A percentile compares a stretch with the other conserved stretches of the same genome.
Conservation (phyloP, 139 green algal genomes). For the Chlorella sp. region DNA sequence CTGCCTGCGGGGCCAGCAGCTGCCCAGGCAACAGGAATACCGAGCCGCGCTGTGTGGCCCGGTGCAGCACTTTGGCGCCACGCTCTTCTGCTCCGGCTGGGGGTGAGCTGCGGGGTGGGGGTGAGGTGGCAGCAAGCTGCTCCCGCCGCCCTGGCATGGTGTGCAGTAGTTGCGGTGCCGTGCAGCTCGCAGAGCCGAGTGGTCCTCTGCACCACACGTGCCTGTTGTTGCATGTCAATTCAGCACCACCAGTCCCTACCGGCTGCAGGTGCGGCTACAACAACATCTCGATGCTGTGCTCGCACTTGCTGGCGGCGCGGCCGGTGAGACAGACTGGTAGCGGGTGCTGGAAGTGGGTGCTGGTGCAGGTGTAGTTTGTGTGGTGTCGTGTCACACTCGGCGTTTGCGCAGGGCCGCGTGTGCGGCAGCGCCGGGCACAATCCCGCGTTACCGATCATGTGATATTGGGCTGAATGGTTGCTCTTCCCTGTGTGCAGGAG, state of each 20-base stretch:
- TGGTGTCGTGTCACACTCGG: no score
- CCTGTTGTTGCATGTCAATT: no score
- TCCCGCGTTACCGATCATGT: no score
- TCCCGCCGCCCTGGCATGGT: no score
- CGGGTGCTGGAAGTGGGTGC: background rate
- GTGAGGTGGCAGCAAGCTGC: background rate
- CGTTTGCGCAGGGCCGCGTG: no score
- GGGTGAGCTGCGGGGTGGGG: background rate
- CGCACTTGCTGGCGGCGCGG: constrained; percentile 52
- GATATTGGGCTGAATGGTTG: no score
- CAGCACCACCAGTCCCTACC: no score
- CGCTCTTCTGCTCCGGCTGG: constrained; percentile 15
- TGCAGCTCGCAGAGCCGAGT: no score
- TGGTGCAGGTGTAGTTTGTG: background rate
- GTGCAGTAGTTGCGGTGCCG: no score
- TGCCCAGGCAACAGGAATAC: background rate
- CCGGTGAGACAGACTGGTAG: background rate
- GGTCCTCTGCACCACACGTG: no score
- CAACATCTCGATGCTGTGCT: constrained; percentile 78
- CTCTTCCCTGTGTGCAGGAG: background rate
- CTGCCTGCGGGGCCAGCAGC: constrained; percentile 2
- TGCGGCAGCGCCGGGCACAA: no score
- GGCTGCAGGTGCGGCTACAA: constrained; percentile 79
- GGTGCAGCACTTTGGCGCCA: constrained; percentile 17
- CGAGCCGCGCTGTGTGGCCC: constrained; percentile 4